Percentiles rank a stretch among this genome's conserved stretches.
Conservation (phyloP, 768 basidiomycete species). For the Xerocomellus intermedius region DNA sequence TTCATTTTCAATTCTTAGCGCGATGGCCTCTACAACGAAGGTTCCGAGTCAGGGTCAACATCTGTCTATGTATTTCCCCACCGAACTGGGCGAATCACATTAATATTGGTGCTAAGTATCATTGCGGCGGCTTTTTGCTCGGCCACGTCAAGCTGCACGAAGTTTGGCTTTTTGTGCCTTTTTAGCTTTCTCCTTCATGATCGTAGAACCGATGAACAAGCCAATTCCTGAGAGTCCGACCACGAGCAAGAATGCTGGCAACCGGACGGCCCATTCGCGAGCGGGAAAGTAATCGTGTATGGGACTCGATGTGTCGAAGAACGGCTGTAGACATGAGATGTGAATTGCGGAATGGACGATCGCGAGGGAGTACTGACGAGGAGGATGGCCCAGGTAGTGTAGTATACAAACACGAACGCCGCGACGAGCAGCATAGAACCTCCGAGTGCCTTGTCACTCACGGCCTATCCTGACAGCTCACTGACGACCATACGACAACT, state of each 20-base stretch:
- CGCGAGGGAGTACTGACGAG: constrained; percentile 50
- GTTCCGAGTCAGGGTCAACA: too few species aligned
- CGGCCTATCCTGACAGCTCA: constrained; percentile 46
- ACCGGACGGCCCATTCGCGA: constrained; percentile 87
- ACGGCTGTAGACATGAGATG: constrained; percentile 53
- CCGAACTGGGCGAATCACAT: not conserved
- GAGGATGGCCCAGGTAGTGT: constrained; percentile 88
- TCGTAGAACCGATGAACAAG: constrained; percentile 72
- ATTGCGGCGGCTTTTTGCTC: not conserved
- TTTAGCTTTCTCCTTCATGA: constrained; percentile 71
- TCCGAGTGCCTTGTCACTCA: constrained; percentile 80
- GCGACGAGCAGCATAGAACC: constrained; percentile 78
- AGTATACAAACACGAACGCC: constrained; percentile 78
- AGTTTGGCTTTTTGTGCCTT: constrained; percentile 60
- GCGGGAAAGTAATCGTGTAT: constrained; percentile 80
- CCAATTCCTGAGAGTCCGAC: constrained; percentile 80
- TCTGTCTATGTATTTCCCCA: not conserved
- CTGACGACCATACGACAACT: not conserved
- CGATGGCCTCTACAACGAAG: too few species aligned
- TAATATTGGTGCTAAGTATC: not conserved
- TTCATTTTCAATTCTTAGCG: too few species aligned
- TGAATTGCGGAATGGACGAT: not conserved
- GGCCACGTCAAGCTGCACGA: constrained; percentile 51
- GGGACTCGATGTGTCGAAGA: constrained; percentile 72
- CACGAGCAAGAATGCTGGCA: constrained; percentile 82